These are phyloP conservation scores for Cercospora nicotianae DNA, from an alignment of 2,329 filamentous ascomycete species.

Conservation along the genomic window DNA sequence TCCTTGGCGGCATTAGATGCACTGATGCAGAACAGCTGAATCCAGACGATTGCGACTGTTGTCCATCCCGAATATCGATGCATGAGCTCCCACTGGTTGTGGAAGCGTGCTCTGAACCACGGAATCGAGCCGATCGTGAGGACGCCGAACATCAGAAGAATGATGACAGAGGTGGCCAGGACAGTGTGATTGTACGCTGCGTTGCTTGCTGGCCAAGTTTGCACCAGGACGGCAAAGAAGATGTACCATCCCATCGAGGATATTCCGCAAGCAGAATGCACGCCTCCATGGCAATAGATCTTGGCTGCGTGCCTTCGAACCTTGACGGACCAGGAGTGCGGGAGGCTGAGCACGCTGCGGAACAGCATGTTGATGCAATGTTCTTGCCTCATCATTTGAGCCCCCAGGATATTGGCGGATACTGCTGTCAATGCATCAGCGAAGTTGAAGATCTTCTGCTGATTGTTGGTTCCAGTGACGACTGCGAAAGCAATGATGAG, in stretches of 20 bases:
- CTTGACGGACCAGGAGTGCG: slow-evolving; percentile 38
- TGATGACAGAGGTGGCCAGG: slow-evolving; percentile 58
- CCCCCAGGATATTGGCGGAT: slow-evolving; percentile 39
- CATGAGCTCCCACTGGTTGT: slow-evolving; percentile 68
- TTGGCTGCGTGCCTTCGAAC: slow-evolving; percentile 42
- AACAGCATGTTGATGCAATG: slow-evolving; percentile 45
- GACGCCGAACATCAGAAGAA: slow-evolving; percentile 54
- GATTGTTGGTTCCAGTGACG: not conserved
- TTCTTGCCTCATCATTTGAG: slow-evolving; percentile 43
- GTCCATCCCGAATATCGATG: slow-evolving; percentile 76
- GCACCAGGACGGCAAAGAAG: slow-evolving; percentile 40
- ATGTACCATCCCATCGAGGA: slow-evolving; percentile 49
- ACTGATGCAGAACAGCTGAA: slow-evolving; percentile 54
- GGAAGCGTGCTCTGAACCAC: slow-evolving; percentile 59
- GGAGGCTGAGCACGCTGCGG: slow-evolving; percentile 36
- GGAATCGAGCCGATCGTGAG: slow-evolving; percentile 67
- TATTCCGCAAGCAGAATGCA: slow-evolving; percentile 42
- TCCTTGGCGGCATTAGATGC: slow-evolving; percentile 26
- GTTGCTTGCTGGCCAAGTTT: slow-evolving; percentile 26
- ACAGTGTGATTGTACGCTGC: slow-evolving; percentile 12
- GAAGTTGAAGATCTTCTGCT: slow-evolving; percentile 24
- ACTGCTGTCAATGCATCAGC: slow-evolving; percentile 37
- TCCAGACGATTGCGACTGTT: slow-evolving; percentile 65
- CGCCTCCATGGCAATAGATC: slow-evolving; percentile 45
- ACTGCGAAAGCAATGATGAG: slow-evolving; percentile 21